A percentile compares a stretch with the other conserved stretches of the same genome.
phyloP scores from a whole-genome alignment of 768 basidiomycete species.

The Xerocomus spinulosus region DNA sequence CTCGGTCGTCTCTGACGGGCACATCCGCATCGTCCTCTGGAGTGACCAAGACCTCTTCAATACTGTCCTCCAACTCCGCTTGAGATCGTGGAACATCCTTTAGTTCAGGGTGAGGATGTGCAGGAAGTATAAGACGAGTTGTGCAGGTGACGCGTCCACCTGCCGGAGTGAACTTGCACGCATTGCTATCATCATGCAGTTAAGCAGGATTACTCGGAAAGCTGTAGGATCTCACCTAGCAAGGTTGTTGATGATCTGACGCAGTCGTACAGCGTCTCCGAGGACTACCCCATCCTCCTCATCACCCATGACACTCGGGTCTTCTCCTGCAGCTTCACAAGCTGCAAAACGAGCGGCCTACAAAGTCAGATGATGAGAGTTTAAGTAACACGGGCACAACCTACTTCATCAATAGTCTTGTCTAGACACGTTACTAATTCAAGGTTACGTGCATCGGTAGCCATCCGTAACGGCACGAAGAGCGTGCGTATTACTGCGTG shows the following conservation, averaged over 20 bases:
- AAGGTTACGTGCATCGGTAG: constrained; percentile 62
- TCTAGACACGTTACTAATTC: constrained; percentile 69
- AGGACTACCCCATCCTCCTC: constrained; percentile 65
- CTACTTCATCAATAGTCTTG: constrained; percentile 56
- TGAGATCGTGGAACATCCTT: neutral
- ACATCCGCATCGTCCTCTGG: constrained; percentile 35
- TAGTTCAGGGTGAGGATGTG: constrained; percentile 15
- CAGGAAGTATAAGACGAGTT: constrained; percentile 52
- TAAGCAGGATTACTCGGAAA: neutral
- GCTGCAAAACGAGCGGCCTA: constrained; percentile 58
- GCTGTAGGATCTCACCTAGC: constrained; percentile 45
- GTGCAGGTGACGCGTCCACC: constrained; percentile 65
- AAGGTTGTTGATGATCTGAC: constrained; percentile 81
- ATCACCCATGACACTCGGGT: constrained; percentile 7
- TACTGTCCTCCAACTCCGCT: constrained; percentile 8
- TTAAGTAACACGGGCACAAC: neutral
- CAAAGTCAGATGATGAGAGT: neutral
- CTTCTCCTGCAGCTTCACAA: constrained; percentile 56
- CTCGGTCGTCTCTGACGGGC: neutral
- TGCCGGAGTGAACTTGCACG: constrained; percentile 72
- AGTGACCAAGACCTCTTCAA: constrained; percentile 23
- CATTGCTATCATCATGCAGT: constrained; percentile 46
- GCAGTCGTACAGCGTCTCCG: constrained; percentile 77
- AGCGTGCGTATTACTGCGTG: constrained; percentile 75
- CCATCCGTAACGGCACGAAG: constrained; percentile 62